Base-by-base conservation (phyloP, 2,329 filamentous ascomycete genomes). In the Paraphoma sp. region DNA sequence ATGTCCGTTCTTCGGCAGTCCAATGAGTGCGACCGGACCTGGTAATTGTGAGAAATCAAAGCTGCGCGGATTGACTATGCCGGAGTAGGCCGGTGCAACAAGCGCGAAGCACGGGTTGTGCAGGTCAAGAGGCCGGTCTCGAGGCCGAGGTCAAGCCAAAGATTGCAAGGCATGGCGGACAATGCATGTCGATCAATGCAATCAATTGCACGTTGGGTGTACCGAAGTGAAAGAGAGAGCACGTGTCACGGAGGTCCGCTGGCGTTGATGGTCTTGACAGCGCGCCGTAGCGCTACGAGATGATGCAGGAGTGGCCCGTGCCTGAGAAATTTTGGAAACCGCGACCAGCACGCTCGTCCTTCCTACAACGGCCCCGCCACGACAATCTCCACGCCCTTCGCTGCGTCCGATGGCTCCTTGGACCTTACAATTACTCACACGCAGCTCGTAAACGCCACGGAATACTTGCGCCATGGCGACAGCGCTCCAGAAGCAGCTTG, bases 401-500 rank as follows among this genome's bases (percentile, higher is more conserved):
- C 53, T 45, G 60, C 64, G 59, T 68, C 65, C 54, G 45, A 74
- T 74, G 72, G 70, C 64, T 59, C 41, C 51, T 51, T 41, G 46
- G 45, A 63, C 16, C 31, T 33, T 18, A n/a, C 41, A 45, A 51
- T 29, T 33, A 6, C 4, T 12, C 16, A 28, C 38, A 38, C 18
- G 8, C 31, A 10, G 33, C 2, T 17, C 11, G 56, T 44, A 51
- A 30, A 17, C 33, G 41, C 10, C 18, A 48, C 30, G 14, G 45
- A 31, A 50, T 36, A 42, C 16, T 11, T 33, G 42, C 71, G 77
- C 56, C 55, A 97, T 96, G 92, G 67, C 67, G 57, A 92, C 93
- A 59, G 89, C 92, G 74, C 89, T 99, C 68, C 91, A 94, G 79
- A 88, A 92, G 81, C 96, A 99, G 85, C 83, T 99, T 82, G 92